Conservation (phyloP, 73 alveolate species). For the Breviolum minutum region DNA sequence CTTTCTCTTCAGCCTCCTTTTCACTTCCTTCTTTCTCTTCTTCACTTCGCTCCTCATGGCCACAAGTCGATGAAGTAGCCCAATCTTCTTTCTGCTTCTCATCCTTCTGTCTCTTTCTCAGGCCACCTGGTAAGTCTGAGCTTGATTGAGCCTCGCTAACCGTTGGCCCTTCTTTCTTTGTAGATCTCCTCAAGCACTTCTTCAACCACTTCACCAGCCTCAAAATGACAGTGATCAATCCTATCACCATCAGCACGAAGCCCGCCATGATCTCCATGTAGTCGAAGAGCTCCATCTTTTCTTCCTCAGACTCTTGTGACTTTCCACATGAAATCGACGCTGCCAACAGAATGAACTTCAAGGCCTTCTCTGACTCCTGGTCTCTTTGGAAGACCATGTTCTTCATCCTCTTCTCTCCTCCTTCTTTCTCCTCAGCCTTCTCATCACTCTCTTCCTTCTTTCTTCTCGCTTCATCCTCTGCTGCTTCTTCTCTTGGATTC, state of each 20-base stretch:
- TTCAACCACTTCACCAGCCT: neutral
- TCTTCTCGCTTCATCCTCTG: neutral
- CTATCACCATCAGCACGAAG: neutral
- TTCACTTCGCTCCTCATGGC: too few relatives aligned
- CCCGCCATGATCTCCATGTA: too few relatives aligned
- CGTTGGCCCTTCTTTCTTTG: too few relatives aligned
- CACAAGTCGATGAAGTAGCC: too few relatives aligned
- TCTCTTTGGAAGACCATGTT: too few relatives aligned
- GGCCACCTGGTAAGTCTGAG: too few relatives aligned
- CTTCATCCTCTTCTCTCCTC: too few relatives aligned
- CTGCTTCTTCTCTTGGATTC: neutral
- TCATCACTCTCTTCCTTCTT: neutral
- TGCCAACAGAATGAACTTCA: neutral
- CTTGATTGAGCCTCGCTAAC: too few relatives aligned
- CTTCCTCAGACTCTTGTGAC: neutral
- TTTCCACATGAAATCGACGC: neutral
- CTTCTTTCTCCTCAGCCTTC: neutral
- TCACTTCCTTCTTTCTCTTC: neutral
- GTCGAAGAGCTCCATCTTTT: neutral
- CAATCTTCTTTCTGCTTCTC: too few relatives aligned
- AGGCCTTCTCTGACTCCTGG: too few relatives aligned
- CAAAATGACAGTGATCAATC: neutral
- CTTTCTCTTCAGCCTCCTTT: too few relatives aligned
- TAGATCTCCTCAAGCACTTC: neutral
- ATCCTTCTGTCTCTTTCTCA: too few relatives aligned